Evolutionary conservation across 257 asterid genomes (phyloP).

Genomic region (Solanum verrucosum): DNA sequence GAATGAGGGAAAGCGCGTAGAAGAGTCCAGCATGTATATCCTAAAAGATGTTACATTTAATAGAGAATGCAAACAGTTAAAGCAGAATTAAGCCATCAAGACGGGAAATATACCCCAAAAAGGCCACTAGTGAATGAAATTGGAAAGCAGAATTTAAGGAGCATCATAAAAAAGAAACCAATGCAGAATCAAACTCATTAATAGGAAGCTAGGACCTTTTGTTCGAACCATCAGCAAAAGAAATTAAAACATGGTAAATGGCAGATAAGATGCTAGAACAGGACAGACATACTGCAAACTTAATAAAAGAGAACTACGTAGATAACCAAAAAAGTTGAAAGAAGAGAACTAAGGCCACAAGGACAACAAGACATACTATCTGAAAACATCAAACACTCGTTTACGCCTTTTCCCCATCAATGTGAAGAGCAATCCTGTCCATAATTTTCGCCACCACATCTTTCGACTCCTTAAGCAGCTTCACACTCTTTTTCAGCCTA

Average conservation of each 20-base stretch:
- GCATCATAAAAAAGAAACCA: too few species aligned
- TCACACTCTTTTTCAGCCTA: not conserved
- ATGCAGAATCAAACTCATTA: too few species aligned
- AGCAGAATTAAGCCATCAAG: too few species aligned
- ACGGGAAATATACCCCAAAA: too few species aligned
- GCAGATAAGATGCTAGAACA: not conserved
- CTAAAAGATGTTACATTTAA: too few species aligned
- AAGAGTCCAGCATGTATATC: too few species aligned
- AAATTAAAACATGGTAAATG: not conserved
- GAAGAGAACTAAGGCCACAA: not conserved
- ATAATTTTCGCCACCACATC: slow-evolving; percentile 1
- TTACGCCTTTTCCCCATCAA: not conserved
- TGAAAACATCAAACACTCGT: not conserved
- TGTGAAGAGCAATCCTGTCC: not conserved
- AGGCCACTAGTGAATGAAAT: too few species aligned
- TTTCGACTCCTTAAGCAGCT: slow-evolving; percentile 13
- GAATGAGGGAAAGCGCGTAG: too few species aligned
- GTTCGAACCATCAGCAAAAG: too few species aligned
- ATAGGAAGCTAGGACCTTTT: too few species aligned
- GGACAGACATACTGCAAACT: not conserved
- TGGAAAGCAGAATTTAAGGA: too few species aligned
- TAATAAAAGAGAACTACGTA: not conserved
- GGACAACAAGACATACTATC: not conserved
- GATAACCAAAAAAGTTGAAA: not conserved
- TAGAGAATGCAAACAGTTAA: too few species aligned